A percentile compares a stretch with the other conserved stretches of the same genome.
Conservation (phyloP, 2,329 filamentous ascomycete species). For the Talaromyces sp. region DNA sequence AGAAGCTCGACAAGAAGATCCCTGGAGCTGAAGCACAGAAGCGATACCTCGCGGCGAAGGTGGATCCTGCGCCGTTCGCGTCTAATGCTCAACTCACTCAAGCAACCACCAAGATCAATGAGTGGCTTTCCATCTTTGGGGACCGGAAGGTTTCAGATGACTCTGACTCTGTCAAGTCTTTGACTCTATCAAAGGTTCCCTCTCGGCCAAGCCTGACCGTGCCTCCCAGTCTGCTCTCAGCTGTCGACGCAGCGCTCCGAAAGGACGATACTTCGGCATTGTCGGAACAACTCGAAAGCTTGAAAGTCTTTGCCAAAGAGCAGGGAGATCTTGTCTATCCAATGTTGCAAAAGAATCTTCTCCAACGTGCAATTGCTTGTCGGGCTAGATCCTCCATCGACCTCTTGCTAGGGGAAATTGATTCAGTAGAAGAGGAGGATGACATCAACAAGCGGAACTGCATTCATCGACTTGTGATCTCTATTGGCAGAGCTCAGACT, state of each 20-base stretch:
- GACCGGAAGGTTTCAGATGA: constrained; percentile 77
- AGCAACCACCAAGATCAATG: constrained; percentile 71
- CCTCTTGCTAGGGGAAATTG: constrained; percentile 66
- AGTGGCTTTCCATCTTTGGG: constrained; percentile 80
- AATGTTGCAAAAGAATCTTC: constrained; percentile 47
- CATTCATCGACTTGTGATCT: constrained; percentile 86
- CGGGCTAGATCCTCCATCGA: constrained; percentile 69
- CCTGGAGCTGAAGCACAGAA: constrained; percentile 72
- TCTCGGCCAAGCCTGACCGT: constrained; percentile 73
- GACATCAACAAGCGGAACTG: constrained; percentile 94
- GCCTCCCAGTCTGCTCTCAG: constrained; percentile 53
- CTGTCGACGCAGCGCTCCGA: constrained; percentile 40
- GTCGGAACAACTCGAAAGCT: constrained; percentile 55
- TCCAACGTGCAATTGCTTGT: constrained; percentile 60
- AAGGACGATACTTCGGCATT: constrained; percentile 41
- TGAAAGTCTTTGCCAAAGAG: constrained; percentile 54
- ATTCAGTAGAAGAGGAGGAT: constrained; percentile 75
- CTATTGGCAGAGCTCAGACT: constrained; percentile 73
- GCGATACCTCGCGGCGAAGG: constrained; percentile 83
- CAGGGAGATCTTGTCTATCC: constrained; percentile 66
- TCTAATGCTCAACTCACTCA: constrained; percentile 62
- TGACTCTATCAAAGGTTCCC: constrained; percentile 72
- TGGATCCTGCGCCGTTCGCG: constrained; percentile 83
- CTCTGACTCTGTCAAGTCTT: constrained; percentile 64
- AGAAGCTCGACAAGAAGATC: constrained; percentile 97